phyloP scores from a whole-genome alignment of 1,284 basidiomycete genomes.

The Fomitopsis betulina region DNA sequence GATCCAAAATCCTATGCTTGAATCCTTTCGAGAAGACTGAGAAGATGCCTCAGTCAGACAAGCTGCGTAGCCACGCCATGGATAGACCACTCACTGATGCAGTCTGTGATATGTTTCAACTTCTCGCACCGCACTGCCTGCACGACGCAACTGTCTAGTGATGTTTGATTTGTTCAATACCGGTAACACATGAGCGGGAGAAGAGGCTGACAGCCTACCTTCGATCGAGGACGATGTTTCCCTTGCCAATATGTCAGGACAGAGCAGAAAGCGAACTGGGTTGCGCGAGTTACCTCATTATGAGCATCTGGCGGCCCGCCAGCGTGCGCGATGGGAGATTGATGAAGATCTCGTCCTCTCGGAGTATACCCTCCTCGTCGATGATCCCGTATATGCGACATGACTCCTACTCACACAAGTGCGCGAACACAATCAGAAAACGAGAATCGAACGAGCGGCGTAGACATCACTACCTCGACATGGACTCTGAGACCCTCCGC shows the following conservation, averaged over 20 bases:
- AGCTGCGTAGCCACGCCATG: background rate
- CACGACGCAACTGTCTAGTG: background rate
- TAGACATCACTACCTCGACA: background rate
- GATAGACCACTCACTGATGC: background rate
- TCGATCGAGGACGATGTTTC: background rate
- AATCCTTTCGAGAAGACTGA: background rate
- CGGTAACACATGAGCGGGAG: background rate
- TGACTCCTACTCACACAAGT: background rate
- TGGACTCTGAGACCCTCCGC: background rate
- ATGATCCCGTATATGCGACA: background rate
- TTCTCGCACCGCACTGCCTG: background rate
- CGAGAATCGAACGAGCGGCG: background rate
- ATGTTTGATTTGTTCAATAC: background rate
- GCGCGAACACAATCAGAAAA: background rate
- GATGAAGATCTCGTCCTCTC: background rate
- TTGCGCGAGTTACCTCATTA: background rate
- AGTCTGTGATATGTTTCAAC: background rate
- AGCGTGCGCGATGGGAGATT: background rate
- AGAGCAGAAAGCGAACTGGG: background rate
- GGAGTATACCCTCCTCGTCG: background rate
- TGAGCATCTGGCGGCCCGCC: background rate
- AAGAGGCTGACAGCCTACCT: background rate
- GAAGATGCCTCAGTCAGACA: background rate
- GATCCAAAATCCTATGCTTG: background rate
- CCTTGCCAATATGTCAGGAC: background rate